These are phyloP conservation scores for Dactylellina parvicollis DNA, from an alignment of 2,329 filamentous ascomycete species.

Conservation along the genomic window DNA sequence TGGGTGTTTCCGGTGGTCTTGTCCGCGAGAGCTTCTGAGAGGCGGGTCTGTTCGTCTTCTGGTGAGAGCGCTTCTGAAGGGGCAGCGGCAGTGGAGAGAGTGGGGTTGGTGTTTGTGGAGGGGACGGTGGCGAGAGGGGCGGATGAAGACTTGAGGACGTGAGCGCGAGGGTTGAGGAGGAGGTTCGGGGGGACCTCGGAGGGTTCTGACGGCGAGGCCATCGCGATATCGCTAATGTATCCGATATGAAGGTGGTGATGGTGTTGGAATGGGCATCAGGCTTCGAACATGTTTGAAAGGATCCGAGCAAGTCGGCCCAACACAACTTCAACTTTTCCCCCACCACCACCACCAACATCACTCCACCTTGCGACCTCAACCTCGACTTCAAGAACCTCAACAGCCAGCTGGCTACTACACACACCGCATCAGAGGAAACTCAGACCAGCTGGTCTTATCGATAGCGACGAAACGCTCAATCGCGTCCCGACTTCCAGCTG, in stretches of 20 bases:
- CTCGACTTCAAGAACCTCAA: background rate
- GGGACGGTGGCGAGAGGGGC: constrained; percentile 48
- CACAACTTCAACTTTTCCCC: background rate
- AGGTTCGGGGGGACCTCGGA: constrained; percentile 42
- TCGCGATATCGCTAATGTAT: background rate
- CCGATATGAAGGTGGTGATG: background rate
- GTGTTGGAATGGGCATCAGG: background rate
- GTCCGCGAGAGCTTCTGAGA: constrained; percentile 17
- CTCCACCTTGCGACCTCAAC: background rate
- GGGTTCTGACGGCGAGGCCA: constrained; percentile 15
- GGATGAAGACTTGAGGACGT: constrained; percentile 36
- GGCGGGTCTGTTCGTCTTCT: constrained; percentile 62
- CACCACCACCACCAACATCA: background rate
- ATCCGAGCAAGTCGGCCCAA: constrained; percentile 26
- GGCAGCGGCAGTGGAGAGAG: background rate
- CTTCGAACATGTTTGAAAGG: too few species aligned
- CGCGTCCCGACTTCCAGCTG: background rate
- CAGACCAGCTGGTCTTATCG: background rate
- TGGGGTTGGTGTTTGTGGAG: constrained; percentile 22
- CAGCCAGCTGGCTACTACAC: too few species aligned
- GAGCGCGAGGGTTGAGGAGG: constrained; percentile 47
- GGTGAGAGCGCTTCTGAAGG: constrained; percentile 60
- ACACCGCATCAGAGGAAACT: background rate
- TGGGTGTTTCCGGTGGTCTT: constrained; percentile 41
- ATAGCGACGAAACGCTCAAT: background rate